Evolutionary conservation across 2,329 filamentous ascomycete species (phyloP).

Genomic region (Apiospora saccharicola): DNA sequence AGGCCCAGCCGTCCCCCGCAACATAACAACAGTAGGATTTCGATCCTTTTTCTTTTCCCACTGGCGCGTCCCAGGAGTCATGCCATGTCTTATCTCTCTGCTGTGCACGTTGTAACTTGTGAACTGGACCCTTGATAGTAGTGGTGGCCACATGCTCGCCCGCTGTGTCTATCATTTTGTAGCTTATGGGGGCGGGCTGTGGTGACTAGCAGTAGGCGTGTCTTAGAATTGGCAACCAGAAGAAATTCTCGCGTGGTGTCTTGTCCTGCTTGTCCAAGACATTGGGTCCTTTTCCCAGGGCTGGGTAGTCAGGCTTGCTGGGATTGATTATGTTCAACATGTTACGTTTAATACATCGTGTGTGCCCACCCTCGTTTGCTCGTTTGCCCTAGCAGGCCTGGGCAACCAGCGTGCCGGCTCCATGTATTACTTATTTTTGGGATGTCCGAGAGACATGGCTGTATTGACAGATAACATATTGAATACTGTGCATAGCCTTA

Average conservation of each 20-base stretch:
- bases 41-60: background rate
- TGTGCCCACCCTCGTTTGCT: background rate
- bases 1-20: constrained; percentile 9
- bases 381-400: constrained; percentile 1
- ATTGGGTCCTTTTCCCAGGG: background rate
- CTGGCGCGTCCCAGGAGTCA: background rate
- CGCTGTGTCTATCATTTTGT: background rate
- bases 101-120: no score
- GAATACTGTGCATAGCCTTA: no score
- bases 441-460: background rate
- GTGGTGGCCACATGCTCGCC: background rate
- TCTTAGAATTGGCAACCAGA: background rate
- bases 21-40: background rate
- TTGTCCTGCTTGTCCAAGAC: constrained; percentile 9
- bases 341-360: background rate
- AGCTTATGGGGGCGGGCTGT: background rate
- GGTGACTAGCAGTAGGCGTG: background rate
- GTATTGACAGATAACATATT: no score
- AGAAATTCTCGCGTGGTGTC: constrained; percentile 19
- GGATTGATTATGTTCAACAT: background rate
- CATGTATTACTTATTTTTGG: background rate
- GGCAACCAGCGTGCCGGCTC: background rate
- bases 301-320: background rate
- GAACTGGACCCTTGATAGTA: background rate
- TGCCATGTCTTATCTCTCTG: background rate